These are phyloP conservation scores for Penicillium roqueforti DNA, from an alignment of 495 filamentous ascomycete genomes.

Conservation along the genomic window DNA sequence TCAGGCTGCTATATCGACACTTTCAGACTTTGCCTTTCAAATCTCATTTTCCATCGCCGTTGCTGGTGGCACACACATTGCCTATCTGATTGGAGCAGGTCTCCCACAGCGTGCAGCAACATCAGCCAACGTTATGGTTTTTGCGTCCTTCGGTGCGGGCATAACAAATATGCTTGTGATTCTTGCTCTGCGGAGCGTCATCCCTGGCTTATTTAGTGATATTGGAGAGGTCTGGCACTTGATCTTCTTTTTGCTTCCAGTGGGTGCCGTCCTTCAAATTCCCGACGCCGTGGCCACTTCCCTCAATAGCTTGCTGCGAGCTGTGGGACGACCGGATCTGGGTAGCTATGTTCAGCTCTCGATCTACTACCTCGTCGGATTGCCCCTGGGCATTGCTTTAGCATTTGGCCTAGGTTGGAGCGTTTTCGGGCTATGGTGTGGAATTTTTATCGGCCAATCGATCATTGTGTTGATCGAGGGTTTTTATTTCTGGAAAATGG, in stretches of 20 bases:
- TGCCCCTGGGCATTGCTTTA: conserved; percentile 19
- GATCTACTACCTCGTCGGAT: conserved; percentile 13
- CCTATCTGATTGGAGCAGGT: conserved; percentile 57
- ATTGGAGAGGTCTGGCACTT: conserved; percentile 33
- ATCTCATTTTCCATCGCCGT: conserved; percentile 60
- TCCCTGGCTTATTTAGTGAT: conserved; percentile 36
- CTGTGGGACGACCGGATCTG: conserved; percentile 15
- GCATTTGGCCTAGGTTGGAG: conserved; percentile 22
- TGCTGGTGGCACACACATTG: conserved; percentile 59
- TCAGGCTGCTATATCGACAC: conserved; percentile 54
- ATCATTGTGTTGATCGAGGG: conserved; percentile 9
- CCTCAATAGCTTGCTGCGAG: conserved; percentile 22
- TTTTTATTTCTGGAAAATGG: conserved; percentile 13
- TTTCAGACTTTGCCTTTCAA: conserved; percentile 55
- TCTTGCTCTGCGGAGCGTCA: conserved; percentile 5
- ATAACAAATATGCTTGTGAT: conserved; percentile 24
- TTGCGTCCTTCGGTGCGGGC: conserved; percentile 21
- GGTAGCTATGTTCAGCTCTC: conserved; percentile 13
- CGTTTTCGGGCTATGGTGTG: conserved; percentile 23
- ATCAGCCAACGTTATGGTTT: conserved; percentile 17
- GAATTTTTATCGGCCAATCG: conserved; percentile 13
- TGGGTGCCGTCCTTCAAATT: conserved; percentile 26
- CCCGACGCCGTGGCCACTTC: conserved; percentile 24
- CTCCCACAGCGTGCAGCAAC: conserved; percentile 26
- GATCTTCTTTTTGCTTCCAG: conserved; percentile 19